Percentiles rank a stretch among this genome's conserved stretches.
Conservation (phyloP, 305 asterid species). For the Solanum hybrid region DNA sequence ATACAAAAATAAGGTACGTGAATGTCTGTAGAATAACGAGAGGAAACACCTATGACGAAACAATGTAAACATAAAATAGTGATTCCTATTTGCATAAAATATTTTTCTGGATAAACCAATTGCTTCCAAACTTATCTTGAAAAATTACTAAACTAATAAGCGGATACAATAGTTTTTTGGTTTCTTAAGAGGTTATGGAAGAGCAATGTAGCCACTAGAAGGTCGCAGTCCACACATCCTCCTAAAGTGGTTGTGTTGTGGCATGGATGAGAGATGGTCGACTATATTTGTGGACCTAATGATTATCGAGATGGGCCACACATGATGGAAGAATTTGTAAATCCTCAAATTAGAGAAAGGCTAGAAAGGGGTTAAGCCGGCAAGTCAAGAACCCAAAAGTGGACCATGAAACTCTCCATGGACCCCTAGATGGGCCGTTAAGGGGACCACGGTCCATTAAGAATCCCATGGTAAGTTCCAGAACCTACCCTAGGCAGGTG, state of each 20-base stretch:
- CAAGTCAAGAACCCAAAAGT: too few relatives aligned
- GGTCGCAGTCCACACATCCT: constrained; percentile 74
- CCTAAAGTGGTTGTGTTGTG: constrained; percentile 81
- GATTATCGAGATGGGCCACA: constrained; percentile 88
- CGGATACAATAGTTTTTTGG: constrained; percentile 37
- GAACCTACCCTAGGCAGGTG: too few relatives aligned
- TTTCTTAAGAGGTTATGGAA: constrained; percentile 88
- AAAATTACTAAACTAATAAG: not conserved
- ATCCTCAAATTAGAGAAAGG: too few relatives aligned
- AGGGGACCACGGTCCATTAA: too few relatives aligned
- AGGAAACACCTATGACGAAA: not conserved
- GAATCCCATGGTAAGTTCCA: too few relatives aligned
- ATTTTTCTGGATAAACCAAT: not conserved
- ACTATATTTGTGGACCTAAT: constrained; percentile 92
- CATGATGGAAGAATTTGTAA: constrained; percentile 39
- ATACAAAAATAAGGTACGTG: not conserved
- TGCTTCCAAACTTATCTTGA: not conserved
- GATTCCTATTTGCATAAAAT: not conserved
- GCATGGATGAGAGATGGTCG: constrained; percentile 98
- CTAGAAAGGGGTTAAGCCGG: too few relatives aligned
- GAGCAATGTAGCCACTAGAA: constrained; percentile 72
- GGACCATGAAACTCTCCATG: too few relatives aligned
- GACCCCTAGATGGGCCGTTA: too few relatives aligned
- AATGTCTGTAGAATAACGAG: not conserved
- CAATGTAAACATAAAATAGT: not conserved